Percentiles rank a stretch among this genome's conserved stretches.
Evolutionary conservation across 257 asterid species (phyloP).

Genomic region (Przewalskia tangutica): DNA sequence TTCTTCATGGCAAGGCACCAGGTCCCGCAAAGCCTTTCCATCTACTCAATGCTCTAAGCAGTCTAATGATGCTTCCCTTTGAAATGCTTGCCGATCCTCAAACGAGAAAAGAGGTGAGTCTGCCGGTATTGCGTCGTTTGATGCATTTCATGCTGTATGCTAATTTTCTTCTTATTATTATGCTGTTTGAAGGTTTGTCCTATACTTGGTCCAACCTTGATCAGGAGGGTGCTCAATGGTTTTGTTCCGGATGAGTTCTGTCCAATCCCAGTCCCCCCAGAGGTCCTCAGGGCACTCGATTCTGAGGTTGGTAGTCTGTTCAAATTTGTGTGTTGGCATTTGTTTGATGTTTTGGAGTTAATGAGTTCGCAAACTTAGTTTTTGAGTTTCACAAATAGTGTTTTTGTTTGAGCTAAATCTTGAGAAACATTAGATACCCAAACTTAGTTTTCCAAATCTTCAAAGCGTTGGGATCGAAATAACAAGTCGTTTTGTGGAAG

Average conservation of each 20-base stretch:
- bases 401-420: background rate
- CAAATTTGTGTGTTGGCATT: background rate
- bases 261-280: slow-evolving; percentile 69
- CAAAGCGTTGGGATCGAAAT: background rate
- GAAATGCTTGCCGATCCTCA: slow-evolving; percentile 66
- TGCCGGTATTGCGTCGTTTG: background rate
- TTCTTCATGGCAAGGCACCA: slow-evolving; percentile 18
- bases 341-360: background rate
- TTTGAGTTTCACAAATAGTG: background rate
- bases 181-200: slow-evolving; percentile 64
- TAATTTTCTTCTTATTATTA: background rate
- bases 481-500: too few relatives aligned
- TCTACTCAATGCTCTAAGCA: slow-evolving; percentile 71
- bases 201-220: slow-evolving; percentile 47
- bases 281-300: slow-evolving; percentile 49
- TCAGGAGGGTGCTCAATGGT: slow-evolving; percentile 52
- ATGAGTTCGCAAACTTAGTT: background rate
- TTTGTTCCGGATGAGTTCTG: slow-evolving; percentile 87
- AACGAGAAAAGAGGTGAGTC: slow-evolving; percentile 69
- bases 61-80: slow-evolving; percentile 88
- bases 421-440: background rate
- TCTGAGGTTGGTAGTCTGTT: slow-evolving; percentile 38
- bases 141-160: slow-evolving; percentile 2
- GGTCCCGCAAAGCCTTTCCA: slow-evolving; percentile 56
- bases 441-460: background rate